phyloP scores from a whole-genome alignment of 2,329 filamentous ascomycete genomes.

The Calonectria hongkongensis region DNA sequence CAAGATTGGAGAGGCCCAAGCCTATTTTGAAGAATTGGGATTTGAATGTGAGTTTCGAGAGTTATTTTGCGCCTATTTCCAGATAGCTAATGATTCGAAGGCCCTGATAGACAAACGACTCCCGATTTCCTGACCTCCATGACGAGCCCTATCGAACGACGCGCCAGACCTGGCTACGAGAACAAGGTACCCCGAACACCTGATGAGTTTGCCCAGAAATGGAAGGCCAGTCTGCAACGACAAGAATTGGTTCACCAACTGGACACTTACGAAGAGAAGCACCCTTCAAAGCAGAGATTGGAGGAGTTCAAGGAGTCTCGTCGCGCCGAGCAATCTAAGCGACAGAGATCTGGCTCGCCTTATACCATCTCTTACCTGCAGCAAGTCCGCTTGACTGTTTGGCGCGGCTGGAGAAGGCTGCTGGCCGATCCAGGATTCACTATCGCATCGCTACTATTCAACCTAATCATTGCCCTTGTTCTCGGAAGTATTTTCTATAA shows the following conservation, averaged over 20 bases:
- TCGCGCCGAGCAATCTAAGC: constrained; percentile 51
- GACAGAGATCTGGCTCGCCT: constrained; percentile 67
- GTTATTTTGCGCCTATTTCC: no score
- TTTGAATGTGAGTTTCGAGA: constrained; percentile 76
- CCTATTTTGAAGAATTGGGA: constrained; percentile 77
- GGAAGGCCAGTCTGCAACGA: constrained; percentile 56
- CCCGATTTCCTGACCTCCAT: constrained; percentile 79
- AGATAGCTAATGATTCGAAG: not conserved
- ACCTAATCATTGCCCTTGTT: constrained; percentile 40
- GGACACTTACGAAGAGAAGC: not conserved
- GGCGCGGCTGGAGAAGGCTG: constrained; percentile 63
- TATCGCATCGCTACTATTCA: constrained; percentile 42
- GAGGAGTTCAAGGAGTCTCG: constrained; percentile 47
- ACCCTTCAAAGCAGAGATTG: not conserved
- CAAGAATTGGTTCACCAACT: constrained; percentile 27
- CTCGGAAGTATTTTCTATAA: constrained; percentile 48
- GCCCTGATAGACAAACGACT: constrained; percentile 67
- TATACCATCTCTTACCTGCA: constrained; percentile 69
- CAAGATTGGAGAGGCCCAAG: constrained; percentile 71
- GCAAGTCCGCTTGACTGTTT: constrained; percentile 66
- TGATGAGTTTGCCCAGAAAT: constrained; percentile 62
- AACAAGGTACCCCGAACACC: constrained; percentile 59
- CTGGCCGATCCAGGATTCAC: constrained; percentile 53
- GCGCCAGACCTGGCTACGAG: constrained; percentile 59
- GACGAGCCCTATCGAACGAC: constrained; percentile 62